A percentile compares a stretch with the other conserved stretches of the same genome.
These are phyloP conservation scores for Ophiostoma novo-ulmi DNA, from an alignment of 2,329 filamentous ascomycete genomes.

Conservation along the genomic window DNA sequence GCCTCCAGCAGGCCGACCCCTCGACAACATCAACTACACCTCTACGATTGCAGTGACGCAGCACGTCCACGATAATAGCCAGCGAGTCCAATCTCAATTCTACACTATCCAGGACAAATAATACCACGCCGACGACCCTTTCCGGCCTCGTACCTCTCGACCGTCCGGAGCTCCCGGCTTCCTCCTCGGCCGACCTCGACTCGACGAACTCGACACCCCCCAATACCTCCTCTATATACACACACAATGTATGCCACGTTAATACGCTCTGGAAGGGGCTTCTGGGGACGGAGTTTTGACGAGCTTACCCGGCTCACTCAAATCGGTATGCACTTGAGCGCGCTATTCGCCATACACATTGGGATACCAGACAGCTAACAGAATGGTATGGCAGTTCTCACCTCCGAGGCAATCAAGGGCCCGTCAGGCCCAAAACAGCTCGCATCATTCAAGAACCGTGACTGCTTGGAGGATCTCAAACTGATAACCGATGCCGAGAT, in stretches of 20 bases:
- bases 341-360: not conserved
- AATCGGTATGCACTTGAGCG: constrained; percentile 43
- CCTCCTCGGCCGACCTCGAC: not conserved
- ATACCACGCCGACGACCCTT: not conserved
- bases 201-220: not conserved
- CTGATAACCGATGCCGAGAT: constrained; percentile 82
- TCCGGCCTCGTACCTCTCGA: not conserved
- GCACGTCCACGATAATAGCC: not conserved
- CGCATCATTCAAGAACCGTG: constrained; percentile 54
- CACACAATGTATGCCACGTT: constrained; percentile 46
- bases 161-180: not conserved
- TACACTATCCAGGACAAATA: not conserved
- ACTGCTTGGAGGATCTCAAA: constrained; percentile 54
- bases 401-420: constrained; percentile 62
- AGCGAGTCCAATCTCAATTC: not conserved
- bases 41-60: not conserved
- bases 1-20: not conserved
- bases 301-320: constrained; percentile 54
- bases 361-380: not conserved
- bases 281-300: constrained; percentile 54
- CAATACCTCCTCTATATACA: not conserved
- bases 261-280: constrained; percentile 45
- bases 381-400: constrained; percentile 49
- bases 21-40: not conserved
- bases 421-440: constrained; percentile 60